Evolutionary conservation across 1,284 basidiomycete genomes (phyloP).

Genomic region (Cronartium quercuum): DNA sequence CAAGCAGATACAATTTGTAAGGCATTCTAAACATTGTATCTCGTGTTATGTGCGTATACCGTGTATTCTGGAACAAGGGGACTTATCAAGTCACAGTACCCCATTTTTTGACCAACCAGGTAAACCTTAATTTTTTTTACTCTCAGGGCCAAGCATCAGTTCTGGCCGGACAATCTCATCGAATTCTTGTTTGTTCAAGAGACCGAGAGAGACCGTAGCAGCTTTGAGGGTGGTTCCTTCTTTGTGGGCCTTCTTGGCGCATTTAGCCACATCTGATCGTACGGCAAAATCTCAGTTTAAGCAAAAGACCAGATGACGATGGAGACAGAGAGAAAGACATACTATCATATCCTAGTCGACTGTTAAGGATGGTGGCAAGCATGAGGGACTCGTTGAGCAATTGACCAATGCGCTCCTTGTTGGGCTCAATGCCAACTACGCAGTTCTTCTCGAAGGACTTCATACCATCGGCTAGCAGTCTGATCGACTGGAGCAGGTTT

Average conservation of each 20-base stretch:
- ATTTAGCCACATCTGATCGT: slow-evolving; percentile 80
- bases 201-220: slow-evolving; percentile 79
- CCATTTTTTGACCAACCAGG: too few relatives aligned
- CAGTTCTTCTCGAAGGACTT: slow-evolving; percentile 95
- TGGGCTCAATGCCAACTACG: slow-evolving; percentile 90
- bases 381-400: slow-evolving; percentile 91
- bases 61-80: too few relatives aligned
- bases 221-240: slow-evolving; percentile 94
- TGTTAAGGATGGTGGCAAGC: slow-evolving; percentile 91
- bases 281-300: not conserved
- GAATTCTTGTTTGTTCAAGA: slow-evolving; percentile 85
- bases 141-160: slow-evolving; percentile 50
- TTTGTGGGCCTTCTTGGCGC: slow-evolving; percentile 98
- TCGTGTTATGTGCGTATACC: too few relatives aligned
- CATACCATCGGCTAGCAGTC: slow-evolving; percentile 83
- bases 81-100: too few relatives aligned
- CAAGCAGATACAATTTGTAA: too few relatives aligned
- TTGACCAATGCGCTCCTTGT: slow-evolving; percentile 82
- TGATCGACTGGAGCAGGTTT: slow-evolving; percentile 92
- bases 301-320: not conserved
- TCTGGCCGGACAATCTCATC: slow-evolving; percentile 93
- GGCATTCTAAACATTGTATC: too few relatives aligned
- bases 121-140: slow-evolving; percentile 5
- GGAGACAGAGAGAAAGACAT: slow-evolving; percentile 51
- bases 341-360: slow-evolving; percentile 90